Evolutionary conservation across 306 rosid species (phyloP).

Genomic region (Quercus glauca): DNA sequence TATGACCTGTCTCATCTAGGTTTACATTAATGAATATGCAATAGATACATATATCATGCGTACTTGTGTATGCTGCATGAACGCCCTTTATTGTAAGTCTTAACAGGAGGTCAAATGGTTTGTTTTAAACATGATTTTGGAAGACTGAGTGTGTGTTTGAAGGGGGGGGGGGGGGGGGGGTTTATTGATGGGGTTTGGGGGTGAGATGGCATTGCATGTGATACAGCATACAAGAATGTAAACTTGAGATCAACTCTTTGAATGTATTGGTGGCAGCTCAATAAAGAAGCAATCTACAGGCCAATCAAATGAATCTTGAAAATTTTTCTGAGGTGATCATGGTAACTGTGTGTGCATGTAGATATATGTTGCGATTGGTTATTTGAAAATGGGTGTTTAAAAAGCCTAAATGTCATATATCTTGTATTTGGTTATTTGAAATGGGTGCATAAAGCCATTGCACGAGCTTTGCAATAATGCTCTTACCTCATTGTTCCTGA

Average conservation of each 20-base stretch:
- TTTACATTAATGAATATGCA: constrained; percentile 2
- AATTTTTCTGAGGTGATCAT: too few species aligned
- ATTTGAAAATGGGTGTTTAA: too few species aligned
- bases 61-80: background rate
- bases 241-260: too few species aligned
- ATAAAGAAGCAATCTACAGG: too few species aligned
- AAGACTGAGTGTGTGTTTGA: background rate
- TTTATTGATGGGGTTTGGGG: background rate
- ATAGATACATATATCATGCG: background rate
- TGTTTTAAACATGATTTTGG: background rate
- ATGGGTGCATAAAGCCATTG: background rate
- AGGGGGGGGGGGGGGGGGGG: background rate
- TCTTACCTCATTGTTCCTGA: background rate
- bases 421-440: too few species aligned
- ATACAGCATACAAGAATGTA: too few species aligned
- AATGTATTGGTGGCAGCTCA: too few species aligned
- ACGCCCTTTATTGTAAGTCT: background rate
- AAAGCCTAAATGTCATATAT: too few species aligned
- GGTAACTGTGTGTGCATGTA: too few species aligned
- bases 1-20: constrained; percentile 24
- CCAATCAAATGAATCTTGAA: too few species aligned
- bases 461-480: background rate
- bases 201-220: too few species aligned
- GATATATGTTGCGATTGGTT: too few species aligned
- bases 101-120: background rate